Percentiles rank a stretch among this genome's conserved stretches.
Conservation (phyloP, 495 filamentous ascomycete species). For the Sordaria brevicollis region DNA sequence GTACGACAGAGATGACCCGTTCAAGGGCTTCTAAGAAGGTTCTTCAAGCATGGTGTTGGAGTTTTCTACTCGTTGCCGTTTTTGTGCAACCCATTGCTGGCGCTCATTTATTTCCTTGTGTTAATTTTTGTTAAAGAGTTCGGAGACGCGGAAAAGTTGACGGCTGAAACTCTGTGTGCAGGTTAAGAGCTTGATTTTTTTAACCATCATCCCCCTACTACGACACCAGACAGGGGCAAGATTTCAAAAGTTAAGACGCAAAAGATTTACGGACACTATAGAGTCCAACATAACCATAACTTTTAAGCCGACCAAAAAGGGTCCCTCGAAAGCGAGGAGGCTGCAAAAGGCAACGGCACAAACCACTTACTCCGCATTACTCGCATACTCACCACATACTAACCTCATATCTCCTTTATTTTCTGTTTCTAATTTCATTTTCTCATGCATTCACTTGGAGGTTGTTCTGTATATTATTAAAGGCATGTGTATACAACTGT, state of each 20-base stretch:
- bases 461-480: neutral
- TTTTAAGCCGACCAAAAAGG: neutral
- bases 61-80: neutral
- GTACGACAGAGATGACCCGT: constrained; percentile 37
- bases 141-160: neutral
- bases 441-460: neutral
- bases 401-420: neutral
- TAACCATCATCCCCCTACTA: neutral
- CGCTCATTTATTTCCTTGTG: neutral
- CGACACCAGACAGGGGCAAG: neutral
- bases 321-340: neutral
- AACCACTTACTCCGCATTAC: neutral
- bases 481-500: neutral
- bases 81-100: neutral
- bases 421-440: neutral
- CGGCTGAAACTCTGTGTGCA: neutral
- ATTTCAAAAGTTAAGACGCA: neutral
- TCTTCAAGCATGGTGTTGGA: neutral
- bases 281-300: neutral
- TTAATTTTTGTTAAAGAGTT: neutral
- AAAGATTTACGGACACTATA: neutral
- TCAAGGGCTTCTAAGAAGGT: constrained; percentile 31
- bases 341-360: neutral
- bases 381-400: neutral
- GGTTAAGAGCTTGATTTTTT: neutral